Conservation (phyloP, 163 green algal species). For the Chlamydomonas reinhardtii region DNA sequence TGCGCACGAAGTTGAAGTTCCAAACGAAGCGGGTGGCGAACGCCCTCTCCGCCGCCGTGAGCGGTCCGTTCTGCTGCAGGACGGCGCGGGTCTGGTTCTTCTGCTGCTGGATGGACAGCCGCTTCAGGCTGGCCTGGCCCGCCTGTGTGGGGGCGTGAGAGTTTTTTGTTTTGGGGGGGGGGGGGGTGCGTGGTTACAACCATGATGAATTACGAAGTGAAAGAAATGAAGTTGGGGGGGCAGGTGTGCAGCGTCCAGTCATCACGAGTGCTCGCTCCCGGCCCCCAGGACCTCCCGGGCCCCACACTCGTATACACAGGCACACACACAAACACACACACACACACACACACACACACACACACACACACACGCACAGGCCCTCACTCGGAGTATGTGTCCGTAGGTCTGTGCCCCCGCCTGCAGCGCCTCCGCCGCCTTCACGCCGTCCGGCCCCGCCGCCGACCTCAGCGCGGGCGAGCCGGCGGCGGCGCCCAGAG, state of each 20-base stretch:
- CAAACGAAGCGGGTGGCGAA: constrained; percentile 12
- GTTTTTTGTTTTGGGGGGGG: too few species aligned
- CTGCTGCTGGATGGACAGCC: background rate
- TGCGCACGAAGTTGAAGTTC: constrained; percentile 13
- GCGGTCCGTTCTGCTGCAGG: background rate
- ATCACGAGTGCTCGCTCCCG: too few species aligned
- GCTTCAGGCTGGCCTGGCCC: constrained; percentile 2
- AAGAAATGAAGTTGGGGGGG: too few species aligned
- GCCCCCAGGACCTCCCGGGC: too few species aligned
- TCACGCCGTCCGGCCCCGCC: background rate
- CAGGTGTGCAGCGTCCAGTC: too few species aligned
- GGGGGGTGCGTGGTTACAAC: too few species aligned
- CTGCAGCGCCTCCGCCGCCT: constrained; percentile 1
- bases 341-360: too few species aligned
- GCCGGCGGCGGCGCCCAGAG: background rate
- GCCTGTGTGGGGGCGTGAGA: background rate
- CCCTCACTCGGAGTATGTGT: background rate
- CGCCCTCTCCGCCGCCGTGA: background rate
- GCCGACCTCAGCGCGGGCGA: background rate
- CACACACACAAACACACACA: too few species aligned
- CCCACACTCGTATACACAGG: too few species aligned
- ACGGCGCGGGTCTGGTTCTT: background rate
- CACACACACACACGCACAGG: too few species aligned
- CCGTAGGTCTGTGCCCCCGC: constrained; percentile 21
- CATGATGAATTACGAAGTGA: too few species aligned